A percentile compares a stretch with the other conserved stretches of the same genome.
Evolutionary conservation across 495 filamentous ascomycete genomes (phyloP).

Genomic region (Aspergillus nidulans): DNA sequence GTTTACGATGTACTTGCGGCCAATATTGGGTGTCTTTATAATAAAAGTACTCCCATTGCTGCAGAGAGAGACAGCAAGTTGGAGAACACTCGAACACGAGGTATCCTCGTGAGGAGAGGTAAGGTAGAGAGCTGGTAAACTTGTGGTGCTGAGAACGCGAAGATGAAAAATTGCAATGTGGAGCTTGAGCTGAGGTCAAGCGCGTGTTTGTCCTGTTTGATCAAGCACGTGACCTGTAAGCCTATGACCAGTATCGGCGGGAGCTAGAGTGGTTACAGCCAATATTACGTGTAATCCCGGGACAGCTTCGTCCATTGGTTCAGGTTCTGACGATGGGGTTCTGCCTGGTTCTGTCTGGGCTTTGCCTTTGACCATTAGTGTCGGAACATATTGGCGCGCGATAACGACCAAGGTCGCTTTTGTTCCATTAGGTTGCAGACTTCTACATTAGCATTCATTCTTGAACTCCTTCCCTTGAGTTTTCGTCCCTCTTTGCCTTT

Average conservation of each 20-base stretch:
- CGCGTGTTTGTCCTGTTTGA: conserved; percentile 17
- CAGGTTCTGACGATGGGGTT: conserved; percentile 36
- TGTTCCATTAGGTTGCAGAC: background rate
- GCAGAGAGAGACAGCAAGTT: conserved; percentile 14
- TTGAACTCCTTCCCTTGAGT: background rate
- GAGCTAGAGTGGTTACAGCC: background rate
- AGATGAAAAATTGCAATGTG: conserved; percentile 33
- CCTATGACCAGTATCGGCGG: background rate
- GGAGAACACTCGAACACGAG: conserved; percentile 30
- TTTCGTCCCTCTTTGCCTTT: background rate
- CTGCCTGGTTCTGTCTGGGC: conserved; percentile 33
- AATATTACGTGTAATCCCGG: conserved; percentile 6
- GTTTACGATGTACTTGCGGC: conserved; percentile 32
- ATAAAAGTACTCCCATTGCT: conserved; percentile 42
- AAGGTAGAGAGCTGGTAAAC: background rate
- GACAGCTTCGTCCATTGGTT: background rate
- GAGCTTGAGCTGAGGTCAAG: conserved; percentile 14
- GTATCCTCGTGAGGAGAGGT: conserved; percentile 16
- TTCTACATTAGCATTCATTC: background rate
- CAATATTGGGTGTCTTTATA: conserved; percentile 19
- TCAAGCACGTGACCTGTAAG: conserved; percentile 8
- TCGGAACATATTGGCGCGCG: too few species aligned
- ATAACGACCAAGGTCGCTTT: background rate
- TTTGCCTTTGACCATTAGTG: background rate
- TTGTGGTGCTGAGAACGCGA: conserved; percentile 9